Conservation (phyloP, 23 red algal genomes). For the Chondrus crispus region DNA sequence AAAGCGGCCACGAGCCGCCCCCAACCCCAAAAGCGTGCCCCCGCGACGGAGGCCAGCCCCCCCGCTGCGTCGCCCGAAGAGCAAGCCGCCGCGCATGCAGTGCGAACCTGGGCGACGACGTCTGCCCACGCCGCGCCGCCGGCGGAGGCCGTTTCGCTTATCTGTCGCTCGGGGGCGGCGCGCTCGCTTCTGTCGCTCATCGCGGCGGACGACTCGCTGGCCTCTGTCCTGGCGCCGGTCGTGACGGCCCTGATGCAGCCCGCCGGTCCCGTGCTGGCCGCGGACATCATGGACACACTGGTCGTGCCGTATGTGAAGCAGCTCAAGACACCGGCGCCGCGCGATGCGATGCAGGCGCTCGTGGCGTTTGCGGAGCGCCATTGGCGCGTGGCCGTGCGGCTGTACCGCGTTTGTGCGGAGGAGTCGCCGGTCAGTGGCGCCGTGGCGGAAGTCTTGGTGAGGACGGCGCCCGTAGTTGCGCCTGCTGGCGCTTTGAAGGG, state of each 20-base stretch:
- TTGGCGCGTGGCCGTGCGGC: conserved; percentile 31
- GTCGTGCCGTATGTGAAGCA: conserved; percentile 13
- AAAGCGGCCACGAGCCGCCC: background rate
- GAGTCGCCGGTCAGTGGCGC: conserved; percentile 14
- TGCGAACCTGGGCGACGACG: conserved; percentile 19
- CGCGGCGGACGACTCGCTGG: background rate
- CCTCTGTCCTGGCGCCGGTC: background rate
- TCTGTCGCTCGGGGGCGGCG: background rate
- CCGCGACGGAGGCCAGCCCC: background rate
- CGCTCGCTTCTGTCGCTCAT: background rate
- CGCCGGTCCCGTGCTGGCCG: background rate
- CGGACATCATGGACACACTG: background rate
- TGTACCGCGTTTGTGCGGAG: background rate
- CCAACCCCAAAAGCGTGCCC: background rate
- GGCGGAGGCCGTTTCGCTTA: background rate
- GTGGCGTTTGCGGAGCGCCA: conserved; percentile 25
- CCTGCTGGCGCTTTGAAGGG: background rate
- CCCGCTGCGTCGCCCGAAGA: background rate
- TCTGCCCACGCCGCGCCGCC: conserved; percentile 24
- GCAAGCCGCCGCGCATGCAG: background rate
- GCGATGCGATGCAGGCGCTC: conserved; percentile 43
- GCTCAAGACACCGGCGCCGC: conserved; percentile 41
- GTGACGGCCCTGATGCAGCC: conserved; percentile 8
- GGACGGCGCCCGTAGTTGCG: background rate
- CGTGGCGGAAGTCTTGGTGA: conserved; percentile 17